Evolutionary conservation across 352 stramenopile species (phyloP).

Genomic region (Pythium sp.): DNA sequence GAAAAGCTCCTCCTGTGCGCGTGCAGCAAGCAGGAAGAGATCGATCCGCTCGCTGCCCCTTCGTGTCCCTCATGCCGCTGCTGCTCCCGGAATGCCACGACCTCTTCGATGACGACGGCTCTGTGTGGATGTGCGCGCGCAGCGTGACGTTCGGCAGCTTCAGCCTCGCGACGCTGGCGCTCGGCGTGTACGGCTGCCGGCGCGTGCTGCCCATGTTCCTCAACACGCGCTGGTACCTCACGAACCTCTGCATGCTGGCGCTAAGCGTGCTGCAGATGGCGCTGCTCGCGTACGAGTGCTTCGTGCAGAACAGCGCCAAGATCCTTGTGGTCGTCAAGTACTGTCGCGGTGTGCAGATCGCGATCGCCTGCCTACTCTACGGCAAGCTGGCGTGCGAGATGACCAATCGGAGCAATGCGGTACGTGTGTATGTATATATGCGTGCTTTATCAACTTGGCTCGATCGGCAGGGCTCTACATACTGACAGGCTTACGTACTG

Average conservation of each 20-base stretch:
- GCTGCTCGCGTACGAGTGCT: conserved; percentile 61
- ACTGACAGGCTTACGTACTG: background rate
- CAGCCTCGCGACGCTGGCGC: conserved; percentile 48
- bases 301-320: conserved; percentile 52
- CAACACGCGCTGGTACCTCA: conserved; percentile 48
- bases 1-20: background rate
- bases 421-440: background rate
- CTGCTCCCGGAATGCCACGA: conserved; percentile 56
- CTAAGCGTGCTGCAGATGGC: conserved; percentile 63
- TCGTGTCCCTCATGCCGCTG: conserved; percentile 10
- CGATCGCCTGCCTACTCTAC: conserved; percentile 67
- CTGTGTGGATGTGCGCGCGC: conserved; percentile 51
- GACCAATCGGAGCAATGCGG: conserved; percentile 38
- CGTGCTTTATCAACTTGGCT: background rate
- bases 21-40: background rate
- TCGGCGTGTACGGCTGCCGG: conserved; percentile 39
- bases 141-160: conserved; percentile 60
- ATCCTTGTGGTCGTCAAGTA: conserved; percentile 72
- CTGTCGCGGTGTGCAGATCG: conserved; percentile 63
- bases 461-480: background rate
- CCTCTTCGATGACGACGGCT: conserved; percentile 26
- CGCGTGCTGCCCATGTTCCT: conserved; percentile 61
- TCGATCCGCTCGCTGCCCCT: background rate
- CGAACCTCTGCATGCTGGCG: conserved; percentile 60
- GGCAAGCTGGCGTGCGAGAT: conserved; percentile 65